Evolutionary conservation across 2,329 filamentous ascomycete genomes (phyloP).

Genomic region (Aspergillus melleus): DNA sequence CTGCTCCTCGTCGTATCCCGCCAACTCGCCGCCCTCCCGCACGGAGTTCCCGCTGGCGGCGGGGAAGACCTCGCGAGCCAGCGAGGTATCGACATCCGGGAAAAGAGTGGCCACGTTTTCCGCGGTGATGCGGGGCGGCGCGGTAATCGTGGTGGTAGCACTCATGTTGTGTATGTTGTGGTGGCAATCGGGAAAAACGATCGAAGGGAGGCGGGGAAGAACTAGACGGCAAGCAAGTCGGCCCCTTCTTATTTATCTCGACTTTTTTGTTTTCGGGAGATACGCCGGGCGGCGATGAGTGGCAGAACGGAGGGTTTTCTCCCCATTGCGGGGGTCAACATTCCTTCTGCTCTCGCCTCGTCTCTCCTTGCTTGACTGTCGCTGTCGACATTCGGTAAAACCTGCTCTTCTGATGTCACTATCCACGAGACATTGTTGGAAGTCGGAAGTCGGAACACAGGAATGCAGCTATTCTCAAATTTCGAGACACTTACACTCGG

Average conservation of each 20-base stretch:
- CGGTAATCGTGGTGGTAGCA: conserved; percentile 52
- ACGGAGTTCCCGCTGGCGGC: conserved; percentile 39
- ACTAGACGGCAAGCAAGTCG: background rate
- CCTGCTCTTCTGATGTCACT: background rate
- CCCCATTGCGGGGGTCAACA: background rate
- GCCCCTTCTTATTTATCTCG: background rate
- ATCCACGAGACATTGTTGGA: background rate
- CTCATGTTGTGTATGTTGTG: conserved; percentile 28
- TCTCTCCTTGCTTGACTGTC: background rate
- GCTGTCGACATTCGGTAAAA: background rate
- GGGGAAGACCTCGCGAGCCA: conserved; percentile 53
- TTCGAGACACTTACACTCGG: background rate
- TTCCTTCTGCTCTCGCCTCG: background rate
- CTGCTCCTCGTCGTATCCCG: conserved; percentile 95
- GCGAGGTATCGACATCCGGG: conserved; percentile 70
- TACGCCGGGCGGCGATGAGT: too few species aligned
- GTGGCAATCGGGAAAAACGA: conserved; percentile 1
- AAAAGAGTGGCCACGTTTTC: conserved; percentile 85
- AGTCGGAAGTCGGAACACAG: background rate
- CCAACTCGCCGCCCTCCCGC: conserved; percentile 67
- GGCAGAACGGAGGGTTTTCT: background rate
- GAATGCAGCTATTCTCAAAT: background rate
- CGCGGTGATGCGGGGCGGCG: conserved; percentile 70
- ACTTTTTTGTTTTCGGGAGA: background rate
- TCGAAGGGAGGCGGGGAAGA: background rate